Conservation (phyloP, 768 basidiomycete species). For the Rhizopogon rudus region DNA sequence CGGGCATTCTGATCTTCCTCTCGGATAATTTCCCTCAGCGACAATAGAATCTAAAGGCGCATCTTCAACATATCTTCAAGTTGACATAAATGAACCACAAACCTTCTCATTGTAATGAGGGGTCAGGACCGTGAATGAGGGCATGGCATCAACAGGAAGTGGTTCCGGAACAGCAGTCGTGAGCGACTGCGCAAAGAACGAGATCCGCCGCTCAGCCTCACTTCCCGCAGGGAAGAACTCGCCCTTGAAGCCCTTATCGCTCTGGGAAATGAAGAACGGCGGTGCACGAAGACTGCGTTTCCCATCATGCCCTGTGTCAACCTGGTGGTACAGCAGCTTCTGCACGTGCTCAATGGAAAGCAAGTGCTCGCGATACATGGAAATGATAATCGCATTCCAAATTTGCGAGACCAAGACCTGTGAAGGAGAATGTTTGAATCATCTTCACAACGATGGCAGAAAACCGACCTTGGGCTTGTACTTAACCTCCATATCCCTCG, state of each 20-base stretch:
- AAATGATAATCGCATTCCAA: constrained; percentile 99
- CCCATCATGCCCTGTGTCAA: constrained; percentile 78
- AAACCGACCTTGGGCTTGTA: constrained; percentile 94
- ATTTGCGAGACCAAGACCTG: constrained; percentile 97
- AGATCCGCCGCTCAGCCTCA: constrained; percentile 96
- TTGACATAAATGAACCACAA: constrained; percentile 10
- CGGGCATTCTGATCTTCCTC: constrained; percentile 97
- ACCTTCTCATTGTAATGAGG: constrained; percentile 99
- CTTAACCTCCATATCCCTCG: constrained; percentile 94
- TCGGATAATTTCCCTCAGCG: constrained; percentile 95
- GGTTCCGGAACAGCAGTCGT: constrained; percentile 94
- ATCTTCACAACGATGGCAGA: background rate
- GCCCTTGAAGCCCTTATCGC: constrained; percentile 78
- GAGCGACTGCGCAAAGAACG: constrained; percentile 97
- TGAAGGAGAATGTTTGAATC: background rate
- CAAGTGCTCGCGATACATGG: constrained; percentile 99
- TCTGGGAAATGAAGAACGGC: constrained; percentile 96
- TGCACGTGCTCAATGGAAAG: constrained; percentile 98
- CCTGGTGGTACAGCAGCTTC: constrained; percentile 95
- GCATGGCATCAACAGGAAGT: constrained; percentile 98
- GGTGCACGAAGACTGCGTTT: constrained; percentile 91
- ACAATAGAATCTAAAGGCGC: constrained; percentile 74
- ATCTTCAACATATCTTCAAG: constrained; percentile 2
- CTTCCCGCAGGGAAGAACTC: constrained; percentile 93
- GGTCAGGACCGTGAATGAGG: constrained; percentile 96